Conservation (phyloP, 371 early-diverging fungal species). For the Mucor racemosus region DNA sequence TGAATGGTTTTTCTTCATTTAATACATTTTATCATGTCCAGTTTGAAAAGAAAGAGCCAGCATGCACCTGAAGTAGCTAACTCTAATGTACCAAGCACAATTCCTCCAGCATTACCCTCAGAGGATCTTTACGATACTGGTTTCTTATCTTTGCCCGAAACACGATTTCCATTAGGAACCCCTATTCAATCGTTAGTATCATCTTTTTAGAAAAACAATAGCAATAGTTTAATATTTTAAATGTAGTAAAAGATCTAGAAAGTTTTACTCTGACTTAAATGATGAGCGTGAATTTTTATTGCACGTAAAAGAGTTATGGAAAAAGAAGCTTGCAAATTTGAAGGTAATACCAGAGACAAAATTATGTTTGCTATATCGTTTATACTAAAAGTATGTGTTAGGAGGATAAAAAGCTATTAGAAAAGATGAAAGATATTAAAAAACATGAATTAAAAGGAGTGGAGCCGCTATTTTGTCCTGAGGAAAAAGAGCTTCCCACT, state of each 20-base stretch:
- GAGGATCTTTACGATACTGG: not conserved
- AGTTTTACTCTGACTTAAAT: conserved; percentile 12
- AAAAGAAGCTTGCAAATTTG: conserved; percentile 8
- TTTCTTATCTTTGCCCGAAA: conserved; percentile 11
- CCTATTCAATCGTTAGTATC: conserved; percentile 3
- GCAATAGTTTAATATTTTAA: not conserved
- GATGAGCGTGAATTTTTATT: conserved; percentile 16
- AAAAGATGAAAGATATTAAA: conserved; percentile 17
- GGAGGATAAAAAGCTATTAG: conserved; percentile 17
- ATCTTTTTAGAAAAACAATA: not conserved
- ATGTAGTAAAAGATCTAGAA: conserved; percentile 14
- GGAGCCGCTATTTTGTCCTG: conserved; percentile 13
- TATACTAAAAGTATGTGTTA: not conserved
- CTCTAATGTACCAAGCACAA: not conserved
- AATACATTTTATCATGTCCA: not conserved
- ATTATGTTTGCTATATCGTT: not conserved
- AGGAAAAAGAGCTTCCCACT: not conserved
- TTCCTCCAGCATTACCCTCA: not conserved
- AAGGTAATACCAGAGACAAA: conserved; percentile 7
- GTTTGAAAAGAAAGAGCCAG: not conserved
- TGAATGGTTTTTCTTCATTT: not conserved
- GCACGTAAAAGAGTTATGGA: conserved; percentile 15
- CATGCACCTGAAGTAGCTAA: not conserved
- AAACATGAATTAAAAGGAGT: conserved; percentile 1
- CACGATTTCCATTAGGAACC: conserved; percentile 18